Evolutionary conservation across 2,329 filamentous ascomycete genomes (phyloP), one percentile per base, ranked within the genome.

Genomic region (Ophiostoma novo-ulmi): DNA sequence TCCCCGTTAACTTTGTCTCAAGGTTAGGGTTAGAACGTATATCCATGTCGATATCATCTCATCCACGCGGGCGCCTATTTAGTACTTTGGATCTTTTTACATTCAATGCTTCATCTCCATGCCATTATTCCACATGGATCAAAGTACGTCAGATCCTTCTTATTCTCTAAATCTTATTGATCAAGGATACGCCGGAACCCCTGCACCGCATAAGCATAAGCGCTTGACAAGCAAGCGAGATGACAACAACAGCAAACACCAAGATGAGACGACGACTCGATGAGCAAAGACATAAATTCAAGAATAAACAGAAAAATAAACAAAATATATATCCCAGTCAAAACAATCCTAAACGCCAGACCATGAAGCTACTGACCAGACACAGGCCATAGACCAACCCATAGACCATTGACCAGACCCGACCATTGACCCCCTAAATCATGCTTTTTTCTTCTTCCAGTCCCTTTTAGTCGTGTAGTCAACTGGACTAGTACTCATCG

Each of bases 401-500:
- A 58, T 26, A 26, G 52, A 58, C 52, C 52, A 58, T 5, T 26
- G 52, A 58, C 44, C 44, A 48, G 44, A 36, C 61, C 61, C 31
- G 31, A 64, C 63, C 63, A 65, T 39, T 13, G 61, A 64, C 61
- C 61, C 61, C 31, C 63, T 17, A n/a, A 64, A 20, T 26, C 61
- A 64, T 68, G 20, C 68, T 58, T 64, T 58, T 64, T 68, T 69
- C 31, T 31, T 17, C 20, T 44, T 22, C 20, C 6, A 14, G 6
- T 66, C 3, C 52, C 7, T 38, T 31, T 31, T 31, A 31, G 31
- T 31, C 31, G 3, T 31, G 2, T 31, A 4, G 31, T 31, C 3
- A 3, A 31, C 31, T 31, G 0, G 52, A 35, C 22, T 69, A 69
- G 20, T 66, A 70, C 35, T 71, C 72, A 10, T 73, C 72, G 10